Evolutionary conservation across 202 grass and related monocot genomes (phyloP).

Genomic region (Saccharum hybrid): DNA sequence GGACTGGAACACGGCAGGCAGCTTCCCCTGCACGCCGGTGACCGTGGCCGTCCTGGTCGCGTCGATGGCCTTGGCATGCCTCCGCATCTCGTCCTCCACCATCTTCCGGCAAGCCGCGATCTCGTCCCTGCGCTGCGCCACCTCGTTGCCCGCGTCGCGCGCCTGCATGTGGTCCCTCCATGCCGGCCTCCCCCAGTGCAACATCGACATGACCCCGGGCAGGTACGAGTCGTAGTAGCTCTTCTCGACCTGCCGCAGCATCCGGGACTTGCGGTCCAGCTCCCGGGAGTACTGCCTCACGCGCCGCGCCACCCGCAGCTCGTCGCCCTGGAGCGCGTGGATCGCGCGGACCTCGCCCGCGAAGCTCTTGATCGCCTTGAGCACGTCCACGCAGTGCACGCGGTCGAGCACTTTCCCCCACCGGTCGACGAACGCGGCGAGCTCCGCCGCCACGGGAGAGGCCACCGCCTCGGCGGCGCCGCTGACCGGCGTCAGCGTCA

Average conservation of each 20-base stretch:
- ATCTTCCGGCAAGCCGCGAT: constrained; percentile 51
- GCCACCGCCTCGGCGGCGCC: not conserved
- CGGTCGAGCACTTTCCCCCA: constrained; percentile 68
- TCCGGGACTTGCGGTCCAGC: constrained; percentile 68
- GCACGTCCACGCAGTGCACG: constrained; percentile 57
- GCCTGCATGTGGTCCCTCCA: constrained; percentile 52
- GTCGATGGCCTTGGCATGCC: constrained; percentile 72
- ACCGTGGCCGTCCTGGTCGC: constrained; percentile 60
- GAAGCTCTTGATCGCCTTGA: constrained; percentile 64
- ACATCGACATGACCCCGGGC: constrained; percentile 49
- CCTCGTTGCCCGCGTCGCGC: constrained; percentile 52
- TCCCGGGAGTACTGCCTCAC: constrained; percentile 50
- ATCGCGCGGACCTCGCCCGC: constrained; percentile 46
- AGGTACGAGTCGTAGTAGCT: constrained; percentile 71
- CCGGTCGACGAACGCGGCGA: constrained; percentile 58
- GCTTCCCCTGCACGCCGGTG: constrained; percentile 57
- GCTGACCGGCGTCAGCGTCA: constrained; percentile 52
- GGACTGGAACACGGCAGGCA: constrained; percentile 77
- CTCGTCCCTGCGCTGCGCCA: constrained; percentile 60
- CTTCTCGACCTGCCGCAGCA: constrained; percentile 69
- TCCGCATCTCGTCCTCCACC: constrained; percentile 79
- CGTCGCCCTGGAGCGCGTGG: constrained; percentile 69
- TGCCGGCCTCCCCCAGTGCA: constrained; percentile 50
- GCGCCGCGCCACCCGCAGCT: constrained; percentile 57
- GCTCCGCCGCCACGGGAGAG: constrained; percentile 49